These are phyloP conservation scores for Leptographium radiaticola DNA, from an alignment of 2,329 filamentous ascomycete species.

Conservation along the genomic window DNA sequence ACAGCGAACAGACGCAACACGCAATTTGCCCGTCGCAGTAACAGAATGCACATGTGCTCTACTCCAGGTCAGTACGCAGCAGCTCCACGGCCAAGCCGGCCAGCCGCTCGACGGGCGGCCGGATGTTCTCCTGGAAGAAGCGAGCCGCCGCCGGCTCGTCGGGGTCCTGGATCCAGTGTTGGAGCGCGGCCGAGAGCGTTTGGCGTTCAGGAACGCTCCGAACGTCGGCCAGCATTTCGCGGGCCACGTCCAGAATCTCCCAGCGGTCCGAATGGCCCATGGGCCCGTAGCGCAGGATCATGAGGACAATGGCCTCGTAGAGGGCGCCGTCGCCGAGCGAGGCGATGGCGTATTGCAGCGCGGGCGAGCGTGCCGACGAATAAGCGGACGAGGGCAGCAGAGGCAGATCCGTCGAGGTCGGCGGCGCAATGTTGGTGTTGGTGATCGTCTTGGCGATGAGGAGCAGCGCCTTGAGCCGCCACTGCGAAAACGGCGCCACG, in stretches of 20 bases:
- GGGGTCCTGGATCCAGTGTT: conserved; percentile 29
- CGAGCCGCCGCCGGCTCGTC: conserved; percentile 23
- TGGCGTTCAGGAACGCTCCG: conserved; percentile 31
- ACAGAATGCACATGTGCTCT: background rate
- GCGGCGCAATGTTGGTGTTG: conserved; percentile 28
- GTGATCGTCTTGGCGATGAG: conserved; percentile 38
- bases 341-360: conserved; percentile 18
- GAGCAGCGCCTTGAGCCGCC: conserved; percentile 37
- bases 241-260: conserved; percentile 29
- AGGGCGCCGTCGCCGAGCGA: conserved; percentile 39
- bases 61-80: conserved; percentile 26
- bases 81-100: conserved; percentile 31
- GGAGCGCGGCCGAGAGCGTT: conserved; percentile 28
- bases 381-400: conserved; percentile 1
- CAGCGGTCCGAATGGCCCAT: conserved; percentile 31
- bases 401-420: background rate
- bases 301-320: conserved; percentile 37
- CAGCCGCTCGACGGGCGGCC: conserved; percentile 32
- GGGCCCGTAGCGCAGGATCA: conserved; percentile 30
- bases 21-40: too few relatives aligned
- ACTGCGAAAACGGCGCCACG: conserved; percentile 34
- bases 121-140: conserved; percentile 37
- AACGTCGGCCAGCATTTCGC: conserved; percentile 35
- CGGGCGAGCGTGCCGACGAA: conserved; percentile 14
- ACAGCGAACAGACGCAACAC: too few relatives aligned